A percentile compares a stretch with the other conserved stretches of the same genome.
These are phyloP conservation scores for Chrysoporthe austroafricana DNA, from an alignment of 2,329 filamentous ascomycete genomes.

Conservation along the genomic window DNA sequence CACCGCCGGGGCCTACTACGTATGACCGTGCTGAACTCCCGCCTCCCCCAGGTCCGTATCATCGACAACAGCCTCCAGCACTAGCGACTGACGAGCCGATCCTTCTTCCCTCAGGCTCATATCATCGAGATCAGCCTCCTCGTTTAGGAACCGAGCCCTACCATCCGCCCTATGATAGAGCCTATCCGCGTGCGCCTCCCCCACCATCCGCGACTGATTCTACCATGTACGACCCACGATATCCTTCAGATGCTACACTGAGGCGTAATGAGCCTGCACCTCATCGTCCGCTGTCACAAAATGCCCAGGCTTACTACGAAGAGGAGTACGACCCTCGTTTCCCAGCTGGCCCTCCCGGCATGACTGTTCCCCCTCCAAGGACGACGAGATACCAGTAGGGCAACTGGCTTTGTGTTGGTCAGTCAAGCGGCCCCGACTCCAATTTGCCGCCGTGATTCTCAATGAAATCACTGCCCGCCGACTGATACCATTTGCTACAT, in stretches of 20 bases:
- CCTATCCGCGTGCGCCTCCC: slow-evolving; percentile 23
- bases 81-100: slow-evolving; percentile 1
- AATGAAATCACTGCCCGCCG: background rate
- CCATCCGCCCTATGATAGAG: slow-evolving; percentile 18
- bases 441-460: background rate
- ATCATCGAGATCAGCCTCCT: background rate
- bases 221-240: slow-evolving; percentile 28
- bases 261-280: slow-evolving; percentile 17
- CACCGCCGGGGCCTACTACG: slow-evolving; percentile 20
- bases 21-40: slow-evolving; percentile 21
- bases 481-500: background rate
- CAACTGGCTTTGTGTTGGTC: background rate
- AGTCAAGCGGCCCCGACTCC: background rate
- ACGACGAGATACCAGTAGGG: slow-evolving; percentile 21
- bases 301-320: slow-evolving; percentile 31
- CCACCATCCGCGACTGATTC: slow-evolving; percentile 5
- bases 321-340: slow-evolving; percentile 51
- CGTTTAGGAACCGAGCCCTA: slow-evolving; percentile 16
- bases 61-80: slow-evolving; percentile 21
- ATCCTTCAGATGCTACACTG: slow-evolving; percentile 20
- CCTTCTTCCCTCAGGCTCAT: slow-evolving; percentile 8
- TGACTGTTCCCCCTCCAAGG: slow-evolving; percentile 4
- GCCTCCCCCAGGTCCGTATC: slow-evolving; percentile 2
- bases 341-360: slow-evolving; percentile 37
- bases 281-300: slow-evolving; percentile 22